Base-by-base conservation (phyloP, 129 eudicot species). In the Logfia minima region DNA sequence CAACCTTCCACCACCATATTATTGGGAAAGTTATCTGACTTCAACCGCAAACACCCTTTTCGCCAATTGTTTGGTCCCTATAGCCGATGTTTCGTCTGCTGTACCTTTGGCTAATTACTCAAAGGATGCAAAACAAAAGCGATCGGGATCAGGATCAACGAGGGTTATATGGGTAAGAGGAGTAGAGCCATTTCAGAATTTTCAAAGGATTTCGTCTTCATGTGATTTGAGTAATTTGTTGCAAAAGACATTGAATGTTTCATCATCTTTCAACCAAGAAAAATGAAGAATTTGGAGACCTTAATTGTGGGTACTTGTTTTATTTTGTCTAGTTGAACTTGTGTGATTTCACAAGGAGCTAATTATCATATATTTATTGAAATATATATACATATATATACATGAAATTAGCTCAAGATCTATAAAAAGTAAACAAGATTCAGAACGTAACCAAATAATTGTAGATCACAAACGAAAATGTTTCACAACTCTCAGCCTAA, bases 11-110 rank as follows among this genome's bases (percentile, higher is more conserved):
- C 85, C 89, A n/a, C 85, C 88, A 5, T 39, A 68, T 80, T 84
- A 90, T 26, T 84, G 86, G 93, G 91, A 83, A 52, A 78, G 84
- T 77, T 82, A 66, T 76, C 68, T 83, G 52, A 82, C 86, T 4
- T 83, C 88, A 37, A 79, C 90, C 9, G 65, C 64, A 6, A 76
- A 72, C 71, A 81, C 88, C 3, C 91, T 88, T 65, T 85, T 91
- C 1, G 97, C 93, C 22, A 91, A 88, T 80, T 91, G 97, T 70
- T 75, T 91, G 75, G 75, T 91, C n/a, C 97, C 97, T 16, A 81
- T 85, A 45, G 75, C 83, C 17, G 80, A 86, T 70, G 86, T 91
- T 74, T 88, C 90, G 0, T 66, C 79, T 32, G 97, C 97, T 10
- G 75, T 88, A 59, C 97, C 97, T 9, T 72, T 84, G 81, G 75